phyloP scores from a whole-genome alignment of 495 filamentous ascomycete species.

The Viridothelium virens region DNA sequence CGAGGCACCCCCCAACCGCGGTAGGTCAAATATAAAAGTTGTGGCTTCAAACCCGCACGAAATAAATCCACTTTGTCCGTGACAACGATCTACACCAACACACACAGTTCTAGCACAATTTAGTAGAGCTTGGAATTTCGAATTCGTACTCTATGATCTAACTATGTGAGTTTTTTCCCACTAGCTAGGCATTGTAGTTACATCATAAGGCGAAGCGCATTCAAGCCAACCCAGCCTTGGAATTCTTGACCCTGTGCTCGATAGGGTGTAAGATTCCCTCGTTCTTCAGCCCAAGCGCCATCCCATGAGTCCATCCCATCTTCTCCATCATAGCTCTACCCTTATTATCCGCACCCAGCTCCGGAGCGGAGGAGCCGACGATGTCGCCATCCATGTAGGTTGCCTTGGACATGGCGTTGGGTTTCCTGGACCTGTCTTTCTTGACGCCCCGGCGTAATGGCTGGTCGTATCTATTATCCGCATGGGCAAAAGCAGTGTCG shows the following conservation, averaged over 20 bases:
- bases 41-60: too few relatives aligned
- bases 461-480: constrained; percentile 1
- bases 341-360: constrained; percentile 74
- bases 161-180: not conserved
- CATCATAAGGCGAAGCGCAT: not conserved
- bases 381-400: constrained; percentile 71
- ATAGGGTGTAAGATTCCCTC: constrained; percentile 85
- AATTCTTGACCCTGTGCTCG: constrained; percentile 76
- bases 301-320: constrained; percentile 93
- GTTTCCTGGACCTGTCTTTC: constrained; percentile 1
- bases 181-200: not conserved
- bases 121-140: too few relatives aligned
- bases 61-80: too few relatives aligned
- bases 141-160: not conserved
- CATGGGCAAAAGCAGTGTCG: constrained; percentile 14
- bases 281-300: constrained; percentile 78
- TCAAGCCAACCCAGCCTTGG: constrained; percentile 77
- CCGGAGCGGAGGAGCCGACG: constrained; percentile 75
- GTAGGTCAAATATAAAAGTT: too few relatives aligned
- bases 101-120: not conserved
- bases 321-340: constrained; percentile 88
- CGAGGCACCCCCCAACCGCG: too few relatives aligned
- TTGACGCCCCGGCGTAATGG: constrained; percentile 9
- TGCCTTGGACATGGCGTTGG: not conserved
- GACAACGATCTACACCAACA: not conserved